A percentile compares a stretch with the other conserved stretches of the same genome.
phyloP scores from a whole-genome alignment of 2,329 filamentous ascomycete species.

The Ophiobolus disseminans region DNA sequence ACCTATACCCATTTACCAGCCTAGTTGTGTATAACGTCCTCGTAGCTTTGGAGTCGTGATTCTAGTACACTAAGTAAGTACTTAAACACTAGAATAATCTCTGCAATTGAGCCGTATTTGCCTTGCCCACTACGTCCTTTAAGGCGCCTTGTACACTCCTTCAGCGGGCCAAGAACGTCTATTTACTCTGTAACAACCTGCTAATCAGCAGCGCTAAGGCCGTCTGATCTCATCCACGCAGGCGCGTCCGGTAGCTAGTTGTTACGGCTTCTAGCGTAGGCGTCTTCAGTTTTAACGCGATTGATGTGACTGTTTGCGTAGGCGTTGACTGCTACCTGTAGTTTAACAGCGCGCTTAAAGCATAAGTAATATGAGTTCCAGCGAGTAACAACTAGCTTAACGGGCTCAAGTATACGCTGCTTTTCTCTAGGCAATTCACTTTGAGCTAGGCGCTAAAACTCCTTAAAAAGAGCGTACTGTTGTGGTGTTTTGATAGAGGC shows the following conservation, averaged over 20 bases:
- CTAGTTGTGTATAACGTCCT: background rate
- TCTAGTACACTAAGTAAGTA: background rate
- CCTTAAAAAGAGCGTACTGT: background rate
- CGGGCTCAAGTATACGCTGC: too few relatives aligned
- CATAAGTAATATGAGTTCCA: too few relatives aligned
- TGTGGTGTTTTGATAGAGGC: background rate
- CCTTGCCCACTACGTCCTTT: background rate
- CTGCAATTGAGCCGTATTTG: background rate
- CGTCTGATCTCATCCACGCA: too few relatives aligned
- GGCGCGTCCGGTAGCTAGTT: too few relatives aligned
- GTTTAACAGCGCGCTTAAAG: too few relatives aligned
- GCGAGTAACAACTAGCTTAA: too few relatives aligned
- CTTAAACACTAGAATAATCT: background rate
- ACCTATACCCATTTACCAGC: too few relatives aligned
- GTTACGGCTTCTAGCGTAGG: background rate
- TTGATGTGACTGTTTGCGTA: background rate
- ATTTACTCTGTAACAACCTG: too few relatives aligned
- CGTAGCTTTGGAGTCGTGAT: background rate
- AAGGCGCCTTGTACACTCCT: background rate
- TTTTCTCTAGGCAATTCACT: too few relatives aligned
- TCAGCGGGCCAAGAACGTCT: too few relatives aligned
- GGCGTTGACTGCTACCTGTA: background rate
- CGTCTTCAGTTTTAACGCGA: background rate
- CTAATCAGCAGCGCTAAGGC: too few relatives aligned
- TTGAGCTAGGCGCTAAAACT: background rate